Conservation (phyloP, 1,139 yeast genomes). For the Scheffersomyces illinoinensis region DNA sequence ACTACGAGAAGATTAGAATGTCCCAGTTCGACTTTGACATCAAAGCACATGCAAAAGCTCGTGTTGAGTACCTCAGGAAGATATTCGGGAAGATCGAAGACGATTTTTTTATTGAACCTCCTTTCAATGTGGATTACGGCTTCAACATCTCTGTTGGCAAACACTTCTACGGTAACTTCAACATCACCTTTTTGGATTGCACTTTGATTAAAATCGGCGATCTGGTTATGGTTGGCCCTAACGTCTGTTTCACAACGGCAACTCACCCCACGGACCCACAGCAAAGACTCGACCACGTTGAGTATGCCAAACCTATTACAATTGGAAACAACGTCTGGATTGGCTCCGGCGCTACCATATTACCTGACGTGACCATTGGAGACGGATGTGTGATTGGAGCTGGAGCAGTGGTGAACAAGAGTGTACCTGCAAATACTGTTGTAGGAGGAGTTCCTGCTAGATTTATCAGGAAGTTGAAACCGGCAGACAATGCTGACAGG, state of each 20-base stretch:
- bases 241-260: slow-evolving; percentile 60
- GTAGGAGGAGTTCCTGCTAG: slow-evolving; percentile 64
- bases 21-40: slow-evolving; percentile 33
- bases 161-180: slow-evolving; percentile 55
- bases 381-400: slow-evolving; percentile 66
- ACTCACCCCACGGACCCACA: slow-evolving; percentile 61
- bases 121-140: slow-evolving; percentile 61
- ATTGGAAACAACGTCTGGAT: slow-evolving; percentile 71
- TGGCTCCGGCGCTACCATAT: slow-evolving; percentile 52
- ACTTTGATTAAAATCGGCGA: slow-evolving; percentile 64
- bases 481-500: slow-evolving; percentile 5
- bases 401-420: slow-evolving; percentile 60
- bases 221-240: slow-evolving; percentile 62
- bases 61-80: slow-evolving; percentile 32
- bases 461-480: slow-evolving; percentile 34
- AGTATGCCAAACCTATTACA: slow-evolving; percentile 54
- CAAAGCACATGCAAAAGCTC: slow-evolving; percentile 32
- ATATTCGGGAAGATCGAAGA: slow-evolving; percentile 49
- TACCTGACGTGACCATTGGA: slow-evolving; percentile 71
- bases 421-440: slow-evolving; percentile 52
- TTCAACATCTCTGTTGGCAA: slow-evolving; percentile 53
- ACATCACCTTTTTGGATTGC: slow-evolving; percentile 57
- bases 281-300: slow-evolving; percentile 45
- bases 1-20: slow-evolving; percentile 40
- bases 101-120: slow-evolving; percentile 48